phyloP scores from a whole-genome alignment of 2,329 filamentous ascomycete species.

The Davidsoniella virescens region DNA sequence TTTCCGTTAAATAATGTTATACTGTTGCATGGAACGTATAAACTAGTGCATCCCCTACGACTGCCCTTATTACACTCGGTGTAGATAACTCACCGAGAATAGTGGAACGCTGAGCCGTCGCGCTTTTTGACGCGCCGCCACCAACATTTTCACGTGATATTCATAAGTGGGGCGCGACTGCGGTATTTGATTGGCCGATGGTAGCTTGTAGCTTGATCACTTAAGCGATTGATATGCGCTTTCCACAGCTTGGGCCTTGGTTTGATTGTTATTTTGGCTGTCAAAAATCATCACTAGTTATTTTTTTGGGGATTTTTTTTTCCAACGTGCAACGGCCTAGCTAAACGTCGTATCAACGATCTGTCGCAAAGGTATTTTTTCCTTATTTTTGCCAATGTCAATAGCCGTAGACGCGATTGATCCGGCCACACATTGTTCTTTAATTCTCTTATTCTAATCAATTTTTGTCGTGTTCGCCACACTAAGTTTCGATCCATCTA shows the following conservation, averaged over 20 bases:
- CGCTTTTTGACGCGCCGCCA: conserved; percentile 1
- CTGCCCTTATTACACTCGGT: too few relatives aligned
- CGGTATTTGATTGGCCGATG: conserved; percentile 1
- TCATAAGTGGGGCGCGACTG: neutral
- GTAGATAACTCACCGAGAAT: too few relatives aligned
- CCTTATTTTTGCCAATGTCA: too few relatives aligned
- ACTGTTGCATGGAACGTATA: too few relatives aligned
- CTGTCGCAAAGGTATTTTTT: too few relatives aligned
- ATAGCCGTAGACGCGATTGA: too few relatives aligned
- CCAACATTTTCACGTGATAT: conserved; percentile 3
- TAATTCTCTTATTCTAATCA: conserved; percentile 2
- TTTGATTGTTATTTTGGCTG: neutral
- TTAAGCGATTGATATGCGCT: conserved; percentile 7
- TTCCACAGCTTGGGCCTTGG: conserved; percentile 3
- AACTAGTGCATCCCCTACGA: too few relatives aligned
- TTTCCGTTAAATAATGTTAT: too few relatives aligned
- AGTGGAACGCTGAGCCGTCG: neutral
- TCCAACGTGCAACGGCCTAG: too few relatives aligned
- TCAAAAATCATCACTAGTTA: neutral
- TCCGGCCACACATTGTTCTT: neutral
- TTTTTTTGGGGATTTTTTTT: neutral
- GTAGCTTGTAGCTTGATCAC: neutral
- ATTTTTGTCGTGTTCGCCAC: neutral
- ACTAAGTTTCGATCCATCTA: too few relatives aligned
- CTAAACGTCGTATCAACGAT: too few relatives aligned